phyloP scores from a whole-genome alignment of 1,284 basidiomycete genomes.

The Cutaneotrichosporon dermatis region DNA sequence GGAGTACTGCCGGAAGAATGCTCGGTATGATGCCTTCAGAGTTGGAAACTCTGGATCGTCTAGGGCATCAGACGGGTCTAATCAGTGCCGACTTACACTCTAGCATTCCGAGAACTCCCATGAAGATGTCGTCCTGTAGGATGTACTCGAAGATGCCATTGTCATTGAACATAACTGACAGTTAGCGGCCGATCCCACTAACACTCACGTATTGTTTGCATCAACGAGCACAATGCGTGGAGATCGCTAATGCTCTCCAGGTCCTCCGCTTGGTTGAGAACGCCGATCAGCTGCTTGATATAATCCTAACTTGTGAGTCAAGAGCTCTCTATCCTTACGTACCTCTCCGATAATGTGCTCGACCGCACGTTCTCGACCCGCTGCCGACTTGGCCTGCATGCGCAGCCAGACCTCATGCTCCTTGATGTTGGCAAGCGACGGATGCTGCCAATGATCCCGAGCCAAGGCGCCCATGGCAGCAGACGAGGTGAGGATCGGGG shows the following conservation, averaged over 20 bases:
- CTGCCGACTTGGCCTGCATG: slow-evolving; percentile 41
- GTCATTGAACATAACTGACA: slow-evolving; percentile 89
- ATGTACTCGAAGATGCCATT: slow-evolving; percentile 93
- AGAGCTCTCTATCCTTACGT: neutral
- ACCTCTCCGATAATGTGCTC: slow-evolving; percentile 62
- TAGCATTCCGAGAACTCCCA: slow-evolving; percentile 90
- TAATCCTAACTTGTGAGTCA: slow-evolving; percentile 60
- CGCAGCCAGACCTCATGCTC: slow-evolving; percentile 41
- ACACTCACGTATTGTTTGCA: slow-evolving; percentile 89
- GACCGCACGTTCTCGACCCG: slow-evolving; percentile 63
- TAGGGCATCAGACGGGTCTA: slow-evolving; percentile 41
- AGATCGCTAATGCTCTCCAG: slow-evolving; percentile 82
- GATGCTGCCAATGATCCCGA: slow-evolving; percentile 32
- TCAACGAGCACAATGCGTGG: slow-evolving; percentile 83
- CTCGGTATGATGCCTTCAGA: slow-evolving; percentile 93
- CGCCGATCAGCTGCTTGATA: slow-evolving; percentile 76
- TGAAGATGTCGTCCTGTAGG: slow-evolving; percentile 85
- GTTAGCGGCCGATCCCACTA: slow-evolving; percentile 6
- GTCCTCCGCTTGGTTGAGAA: slow-evolving; percentile 85
- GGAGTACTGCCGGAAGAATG: slow-evolving; percentile 76
- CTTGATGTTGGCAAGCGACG: slow-evolving; percentile 41
- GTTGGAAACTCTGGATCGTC: slow-evolving; percentile 95
- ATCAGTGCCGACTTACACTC: slow-evolving; percentile 66
- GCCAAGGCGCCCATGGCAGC: slow-evolving; percentile 7
- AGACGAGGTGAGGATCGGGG: slow-evolving; percentile 31